Base-by-base conservation (phyloP, 2,329 filamentous ascomycete genomes). In the Penicillium sclerotigenum region DNA sequence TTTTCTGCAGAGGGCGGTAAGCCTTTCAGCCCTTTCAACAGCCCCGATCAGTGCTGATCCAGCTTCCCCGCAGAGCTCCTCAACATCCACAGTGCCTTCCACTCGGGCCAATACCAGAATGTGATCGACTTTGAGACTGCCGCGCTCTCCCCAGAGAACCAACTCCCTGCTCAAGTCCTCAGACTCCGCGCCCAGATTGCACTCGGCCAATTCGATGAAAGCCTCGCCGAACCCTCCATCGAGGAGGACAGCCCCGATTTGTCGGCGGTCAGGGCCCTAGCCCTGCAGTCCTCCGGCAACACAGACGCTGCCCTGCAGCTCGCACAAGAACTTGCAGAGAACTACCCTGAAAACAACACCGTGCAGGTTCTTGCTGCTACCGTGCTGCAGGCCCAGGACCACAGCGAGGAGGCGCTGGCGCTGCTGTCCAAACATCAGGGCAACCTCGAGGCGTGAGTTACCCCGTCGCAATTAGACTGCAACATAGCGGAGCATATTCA, bases 41-140 rank as follows among this genome's bases (percentile, higher is more conserved):
- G n/a, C 16, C 26, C 36, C 22, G 10, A 45, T 14, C 46, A 47
- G 14, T 18, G 52, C 54, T 58, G 26, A 59, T 24, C 48, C 37
- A 33, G 52, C 42, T 60, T 68, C 62, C 66, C 34, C 36, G 22
- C 68, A 85, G 84, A 87, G 75, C 83, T 87, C 67, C 80, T 86
- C 70, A 86, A 85, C 78, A 83, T 87, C 70, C 83, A 85, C 77
- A 85, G 81, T 68, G 82, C 83, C 71, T 86, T 86, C 77, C 80
- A 85, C 75, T 83, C 85, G 74, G 91, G 90, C 71, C 92, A 96
- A 80, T 96, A 90, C 81, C 83, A 90, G 70, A 82, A 87, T 70
- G 92, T 95, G 61, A 76, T 95, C 75, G 88, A 94, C 78, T 96
- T 91, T 77, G 88, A 95, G 75, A 88, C 86, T 41, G 86, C 88